These are phyloP conservation scores for Beauveria australis DNA, from an alignment of 2,329 filamentous ascomycete species.

Conservation along the genomic window DNA sequence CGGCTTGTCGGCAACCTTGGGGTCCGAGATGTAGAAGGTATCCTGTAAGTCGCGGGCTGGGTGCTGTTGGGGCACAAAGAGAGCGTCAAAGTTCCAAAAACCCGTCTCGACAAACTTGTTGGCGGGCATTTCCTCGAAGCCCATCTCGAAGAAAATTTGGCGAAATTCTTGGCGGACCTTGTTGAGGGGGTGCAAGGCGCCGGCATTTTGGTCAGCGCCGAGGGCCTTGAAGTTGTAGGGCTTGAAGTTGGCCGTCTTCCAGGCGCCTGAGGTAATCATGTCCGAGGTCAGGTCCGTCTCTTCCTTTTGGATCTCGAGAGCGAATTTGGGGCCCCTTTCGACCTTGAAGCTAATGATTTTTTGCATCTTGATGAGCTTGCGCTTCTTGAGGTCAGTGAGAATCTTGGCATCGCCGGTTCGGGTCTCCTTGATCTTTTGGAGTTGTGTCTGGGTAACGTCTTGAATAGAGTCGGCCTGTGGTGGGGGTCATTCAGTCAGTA, in stretches of 20 bases:
- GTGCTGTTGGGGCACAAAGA: constrained; percentile 96
- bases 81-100: constrained; percentile 96
- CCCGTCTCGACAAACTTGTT: constrained; percentile 89
- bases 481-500: neutral
- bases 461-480: constrained; percentile 60
- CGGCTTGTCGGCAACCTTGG: constrained; percentile 63
- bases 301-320: constrained; percentile 80
- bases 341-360: constrained; percentile 83
- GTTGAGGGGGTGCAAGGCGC: constrained; percentile 65
- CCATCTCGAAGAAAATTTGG: constrained; percentile 98
- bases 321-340: constrained; percentile 79
- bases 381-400: constrained; percentile 77
- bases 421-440: constrained; percentile 64
- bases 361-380: constrained; percentile 76
- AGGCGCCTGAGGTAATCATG: constrained; percentile 79
- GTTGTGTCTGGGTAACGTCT: constrained; percentile 69
- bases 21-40: constrained; percentile 96
- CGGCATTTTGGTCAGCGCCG: constrained; percentile 52
- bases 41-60: constrained; percentile 95
- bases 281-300: constrained; percentile 92
- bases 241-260: constrained; percentile 92
- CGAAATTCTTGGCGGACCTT: constrained; percentile 95
- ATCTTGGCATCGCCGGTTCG: constrained; percentile 68
- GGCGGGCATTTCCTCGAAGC: constrained; percentile 97
- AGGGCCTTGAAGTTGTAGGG: constrained; percentile 67